phyloP scores from a whole-genome alignment of 306 rosid species.

The Lablab purpureus region DNA sequence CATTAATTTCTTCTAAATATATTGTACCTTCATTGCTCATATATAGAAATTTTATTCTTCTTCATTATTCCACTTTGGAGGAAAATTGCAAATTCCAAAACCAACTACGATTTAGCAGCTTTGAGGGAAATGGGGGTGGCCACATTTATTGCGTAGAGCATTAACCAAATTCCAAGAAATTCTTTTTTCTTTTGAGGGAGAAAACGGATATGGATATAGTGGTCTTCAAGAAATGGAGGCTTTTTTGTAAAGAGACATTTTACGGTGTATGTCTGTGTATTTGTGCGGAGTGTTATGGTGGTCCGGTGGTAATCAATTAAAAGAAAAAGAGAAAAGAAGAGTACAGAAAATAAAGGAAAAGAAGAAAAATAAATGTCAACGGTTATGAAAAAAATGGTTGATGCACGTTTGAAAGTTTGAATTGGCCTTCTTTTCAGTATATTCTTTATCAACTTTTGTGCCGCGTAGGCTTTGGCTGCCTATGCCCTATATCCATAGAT shows the following conservation, averaged over 20 bases:
- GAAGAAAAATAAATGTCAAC: conserved; percentile 72
- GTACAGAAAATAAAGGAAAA: conserved; percentile 39
- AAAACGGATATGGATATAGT: conserved; percentile 37
- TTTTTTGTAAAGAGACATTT: conserved; percentile 66
- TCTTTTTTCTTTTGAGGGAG: conserved; percentile 60
- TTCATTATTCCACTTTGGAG: conserved; percentile 20
- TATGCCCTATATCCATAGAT: conserved; percentile 46
- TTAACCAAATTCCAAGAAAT: conserved; percentile 63
- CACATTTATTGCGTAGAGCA: conserved; percentile 41
- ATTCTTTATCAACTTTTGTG: conserved; percentile 89
- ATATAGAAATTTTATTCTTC: conserved; percentile 18
- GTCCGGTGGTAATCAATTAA: conserved; percentile 75
- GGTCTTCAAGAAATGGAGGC: conserved; percentile 58
- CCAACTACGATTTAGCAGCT: conserved; percentile 37
- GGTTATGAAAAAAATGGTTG: conserved; percentile 64
- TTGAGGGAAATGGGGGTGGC: conserved; percentile 41
- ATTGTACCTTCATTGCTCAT: background rate
- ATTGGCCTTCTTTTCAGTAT: conserved; percentile 59
- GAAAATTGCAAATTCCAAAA: conserved; percentile 39
- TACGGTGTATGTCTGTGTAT: conserved; percentile 60
- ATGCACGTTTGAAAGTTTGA: conserved; percentile 58
- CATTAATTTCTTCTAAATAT: background rate
- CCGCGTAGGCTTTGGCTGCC: conserved; percentile 55
- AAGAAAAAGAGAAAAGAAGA: conserved; percentile 58
- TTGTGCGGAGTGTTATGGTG: conserved; percentile 83